These are phyloP conservation scores for Paulownia fortunei DNA, from an alignment of 257 asterid species.

Conservation along the genomic window DNA sequence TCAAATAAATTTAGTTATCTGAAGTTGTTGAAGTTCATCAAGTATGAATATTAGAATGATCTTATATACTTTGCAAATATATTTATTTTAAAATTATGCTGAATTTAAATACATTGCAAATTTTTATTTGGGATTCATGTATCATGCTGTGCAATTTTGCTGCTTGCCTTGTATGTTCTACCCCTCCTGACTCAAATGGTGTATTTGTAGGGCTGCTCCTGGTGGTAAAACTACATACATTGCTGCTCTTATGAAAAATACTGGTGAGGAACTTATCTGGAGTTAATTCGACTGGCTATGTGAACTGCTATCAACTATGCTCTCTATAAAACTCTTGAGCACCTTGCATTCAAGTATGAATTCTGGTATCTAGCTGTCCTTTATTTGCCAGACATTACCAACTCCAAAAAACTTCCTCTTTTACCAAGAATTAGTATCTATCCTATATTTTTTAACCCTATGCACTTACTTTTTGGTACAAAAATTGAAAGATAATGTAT, in stretches of 20 bases:
- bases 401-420: too few relatives aligned
- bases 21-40: not conserved
- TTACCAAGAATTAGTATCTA: too few relatives aligned
- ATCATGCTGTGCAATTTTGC: conserved; percentile 14
- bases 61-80: too few relatives aligned
- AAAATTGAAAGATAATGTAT: too few relatives aligned
- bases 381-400: too few relatives aligned
- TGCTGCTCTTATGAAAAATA: conserved; percentile 95
- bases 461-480: too few relatives aligned
- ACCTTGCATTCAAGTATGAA: not conserved
- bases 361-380: not conserved
- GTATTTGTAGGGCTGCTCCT: conserved; percentile 88
- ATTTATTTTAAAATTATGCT: too few relatives aligned
- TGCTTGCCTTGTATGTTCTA: conserved; percentile 26
- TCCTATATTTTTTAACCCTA: too few relatives aligned
- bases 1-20: conserved; percentile 9
- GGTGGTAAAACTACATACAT: conserved; percentile 97
- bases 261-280: conserved; percentile 56
- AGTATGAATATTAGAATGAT: too few relatives aligned
- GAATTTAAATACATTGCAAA: not conserved
- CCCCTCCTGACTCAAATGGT: conserved; percentile 33
- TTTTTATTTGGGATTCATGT: not conserved
- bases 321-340: not conserved
- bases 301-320: not conserved
- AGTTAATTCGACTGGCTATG: not conserved